These are phyloP conservation scores for Clavulina sp. DNA, from an alignment of 768 basidiomycete species.

Conservation along the genomic window DNA sequence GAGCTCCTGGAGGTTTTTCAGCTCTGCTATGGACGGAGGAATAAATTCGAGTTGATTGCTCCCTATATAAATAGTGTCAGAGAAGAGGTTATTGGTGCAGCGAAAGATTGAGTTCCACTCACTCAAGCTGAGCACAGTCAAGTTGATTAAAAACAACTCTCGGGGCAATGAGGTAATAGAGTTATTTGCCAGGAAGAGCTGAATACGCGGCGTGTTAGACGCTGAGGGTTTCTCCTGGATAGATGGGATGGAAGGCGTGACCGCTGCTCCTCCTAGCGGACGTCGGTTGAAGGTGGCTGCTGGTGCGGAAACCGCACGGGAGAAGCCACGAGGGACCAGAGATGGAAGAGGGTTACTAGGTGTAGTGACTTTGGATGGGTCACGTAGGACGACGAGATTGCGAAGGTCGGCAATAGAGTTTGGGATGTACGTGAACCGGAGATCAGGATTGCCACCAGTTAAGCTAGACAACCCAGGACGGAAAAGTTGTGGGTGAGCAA, in stretches of 20 bases:
- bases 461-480: not conserved
- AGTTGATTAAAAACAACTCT: slow-evolving; percentile 38
- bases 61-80: slow-evolving; percentile 31
- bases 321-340: slow-evolving; percentile 16
- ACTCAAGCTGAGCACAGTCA: slow-evolving; percentile 52
- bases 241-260: slow-evolving; percentile 9
- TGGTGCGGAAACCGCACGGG: slow-evolving; percentile 24
- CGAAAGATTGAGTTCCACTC: slow-evolving; percentile 15
- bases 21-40: slow-evolving; percentile 42
- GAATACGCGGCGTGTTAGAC: slow-evolving; percentile 25
- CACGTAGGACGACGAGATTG: slow-evolving; percentile 27
- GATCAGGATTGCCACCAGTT: slow-evolving; percentile 17
- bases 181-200: slow-evolving; percentile 41
- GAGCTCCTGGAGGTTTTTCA: slow-evolving; percentile 38
- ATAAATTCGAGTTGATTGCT: slow-evolving; percentile 36
- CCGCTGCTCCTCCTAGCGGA: slow-evolving; percentile 13
- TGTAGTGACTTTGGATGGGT: not conserved
- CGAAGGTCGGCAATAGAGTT: slow-evolving; percentile 27
- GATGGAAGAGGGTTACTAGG: not conserved
- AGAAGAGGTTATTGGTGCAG: not conserved
- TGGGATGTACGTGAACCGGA: slow-evolving; percentile 38
- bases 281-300: slow-evolving; percentile 7
- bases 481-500: not conserved
- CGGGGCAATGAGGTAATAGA: slow-evolving; percentile 34
- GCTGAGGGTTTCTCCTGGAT: slow-evolving; percentile 10